Base-by-base conservation (phyloP, 108 stramenopile species). In the Nannochloropsis gaditana region DNA sequence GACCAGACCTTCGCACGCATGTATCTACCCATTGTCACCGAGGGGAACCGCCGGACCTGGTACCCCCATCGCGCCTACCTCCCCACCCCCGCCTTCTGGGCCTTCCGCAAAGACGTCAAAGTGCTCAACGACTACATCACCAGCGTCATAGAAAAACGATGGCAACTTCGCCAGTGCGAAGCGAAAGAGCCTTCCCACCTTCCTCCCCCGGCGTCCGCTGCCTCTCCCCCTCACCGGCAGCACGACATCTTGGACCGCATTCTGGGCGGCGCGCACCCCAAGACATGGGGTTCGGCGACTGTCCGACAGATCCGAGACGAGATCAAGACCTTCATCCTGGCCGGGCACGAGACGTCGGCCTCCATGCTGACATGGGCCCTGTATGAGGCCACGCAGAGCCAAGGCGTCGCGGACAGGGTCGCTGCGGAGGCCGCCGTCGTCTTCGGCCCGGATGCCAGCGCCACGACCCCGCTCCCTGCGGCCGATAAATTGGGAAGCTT, bases 361-460 rank as follows among this genome's bases (percentile, higher is more conserved):
- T 90, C 90, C 10, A 91, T 91, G 91, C 90, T 91, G 19, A 89
- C 87, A 19, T 91, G 91, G 91, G 84, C 91, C 10, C 89, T 91
- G 19, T 88, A 82, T 41, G 91, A 91, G 84, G 87, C 90, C 8
- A 44, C 84, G 59, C 44, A 81, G 43, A 86, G 85, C 45, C 6
- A 19, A 2, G 86, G 83, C 17, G 45, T 88, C 83, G 83, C 83
- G 85, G n/a, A 31, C 43, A 10, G 84, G 84, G 87, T 90, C 44
- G 47, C 81, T 84, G 84, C 82, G 9, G 89, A 90, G 42, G 84
- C 89, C n/a, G 87, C 83, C 17, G 15, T 44, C 42, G 89, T 88
- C 2, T 90, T 85, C 43, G 89, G 89, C 1, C 17, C 17, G 15
- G 43, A 42, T 6, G 89, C 45, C 11, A 41, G 79, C 6, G 41